A percentile compares a stretch with the other conserved stretches of the same genome.
Evolutionary conservation across 352 stramenopile genomes (phyloP).

Genomic region (Blastocystis sp.): DNA sequence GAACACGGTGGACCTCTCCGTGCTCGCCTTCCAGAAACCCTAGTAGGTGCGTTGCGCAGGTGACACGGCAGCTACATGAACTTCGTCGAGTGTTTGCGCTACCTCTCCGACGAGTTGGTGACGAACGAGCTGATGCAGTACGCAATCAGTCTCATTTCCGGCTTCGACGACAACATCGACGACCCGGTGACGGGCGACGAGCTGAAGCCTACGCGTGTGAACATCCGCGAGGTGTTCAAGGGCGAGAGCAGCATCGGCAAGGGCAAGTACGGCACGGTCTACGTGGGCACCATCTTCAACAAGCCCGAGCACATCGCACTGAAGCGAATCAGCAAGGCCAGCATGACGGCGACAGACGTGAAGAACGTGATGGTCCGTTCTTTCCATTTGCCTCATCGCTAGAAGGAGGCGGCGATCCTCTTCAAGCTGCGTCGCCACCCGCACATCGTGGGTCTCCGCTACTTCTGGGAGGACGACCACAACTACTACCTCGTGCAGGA

Average conservation of each 20-base stretch:
- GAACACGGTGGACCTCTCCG: constrained; percentile 17
- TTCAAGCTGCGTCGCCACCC: constrained; percentile 66
- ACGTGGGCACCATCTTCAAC: neutral
- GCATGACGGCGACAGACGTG: neutral
- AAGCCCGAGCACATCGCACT: neutral
- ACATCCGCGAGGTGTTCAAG: constrained; percentile 9
- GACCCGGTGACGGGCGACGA: neutral
- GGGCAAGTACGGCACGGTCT: constrained; percentile 48
- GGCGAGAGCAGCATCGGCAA: neutral
- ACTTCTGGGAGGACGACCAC: constrained; percentile 80
- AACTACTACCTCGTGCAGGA: constrained; percentile 94
- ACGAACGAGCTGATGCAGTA: constrained; percentile 41
- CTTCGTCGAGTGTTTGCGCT: constrained; percentile 44
- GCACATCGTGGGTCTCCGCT: constrained; percentile 79
- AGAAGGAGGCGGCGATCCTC: constrained; percentile 37
- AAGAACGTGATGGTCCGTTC: constrained; percentile 38
- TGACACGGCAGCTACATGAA: constrained; percentile 17
- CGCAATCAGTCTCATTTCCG: neutral
- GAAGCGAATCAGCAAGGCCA: constrained; percentile 50
- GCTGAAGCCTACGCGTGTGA: constrained; percentile 36
- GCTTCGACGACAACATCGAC: constrained; percentile 30
- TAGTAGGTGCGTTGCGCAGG: neutral
- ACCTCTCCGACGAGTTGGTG: constrained; percentile 19
- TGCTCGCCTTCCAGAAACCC: constrained; percentile 36
- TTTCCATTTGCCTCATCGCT: neutral